phyloP scores from a whole-genome alignment of 2,329 filamentous ascomycete genomes.

The Phoma sp. region DNA sequence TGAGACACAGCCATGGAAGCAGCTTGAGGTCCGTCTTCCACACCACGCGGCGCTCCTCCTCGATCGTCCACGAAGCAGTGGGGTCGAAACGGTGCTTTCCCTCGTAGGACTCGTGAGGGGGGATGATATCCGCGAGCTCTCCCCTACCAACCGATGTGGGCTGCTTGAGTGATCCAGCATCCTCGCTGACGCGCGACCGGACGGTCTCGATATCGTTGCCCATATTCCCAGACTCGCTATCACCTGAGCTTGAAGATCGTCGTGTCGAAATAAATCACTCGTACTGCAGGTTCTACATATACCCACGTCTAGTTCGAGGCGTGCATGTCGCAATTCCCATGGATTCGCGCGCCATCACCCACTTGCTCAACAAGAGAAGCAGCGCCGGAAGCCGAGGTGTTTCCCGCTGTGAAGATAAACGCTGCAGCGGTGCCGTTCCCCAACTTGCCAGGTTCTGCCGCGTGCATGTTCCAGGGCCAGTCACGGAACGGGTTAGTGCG shows the following conservation, averaged over 20 bases:
- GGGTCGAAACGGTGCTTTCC: conserved; percentile 65
- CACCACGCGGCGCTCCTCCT: conserved; percentile 62
- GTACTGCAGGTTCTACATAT: conserved; percentile 4
- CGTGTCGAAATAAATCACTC: background rate
- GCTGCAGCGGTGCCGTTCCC: conserved; percentile 1
- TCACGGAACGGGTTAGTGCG: conserved; percentile 4
- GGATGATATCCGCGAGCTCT: conserved; percentile 36
- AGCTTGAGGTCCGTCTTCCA: conserved; percentile 53
- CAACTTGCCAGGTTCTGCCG: conserved; percentile 12
- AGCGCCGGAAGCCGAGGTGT: conserved; percentile 20
- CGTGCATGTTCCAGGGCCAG: conserved; percentile 7
- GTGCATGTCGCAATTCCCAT: conserved; percentile 33
- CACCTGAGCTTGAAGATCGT: background rate
- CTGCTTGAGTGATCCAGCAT: conserved; percentile 32
- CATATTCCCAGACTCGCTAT: conserved; percentile 11
- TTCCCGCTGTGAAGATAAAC: conserved; percentile 1
- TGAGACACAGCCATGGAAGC: conserved; percentile 36
- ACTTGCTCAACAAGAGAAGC: conserved; percentile 24
- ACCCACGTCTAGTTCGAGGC: background rate
- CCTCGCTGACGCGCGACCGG: conserved; percentile 28
- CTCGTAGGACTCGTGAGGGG: conserved; percentile 58
- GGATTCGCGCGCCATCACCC: conserved; percentile 19
- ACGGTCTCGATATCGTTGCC: conserved; percentile 36
- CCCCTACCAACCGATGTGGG: conserved; percentile 34
- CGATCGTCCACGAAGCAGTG: conserved; percentile 59